phyloP scores from a whole-genome alignment of 148 eudicot species.

The Rhododendron molle region DNA sequence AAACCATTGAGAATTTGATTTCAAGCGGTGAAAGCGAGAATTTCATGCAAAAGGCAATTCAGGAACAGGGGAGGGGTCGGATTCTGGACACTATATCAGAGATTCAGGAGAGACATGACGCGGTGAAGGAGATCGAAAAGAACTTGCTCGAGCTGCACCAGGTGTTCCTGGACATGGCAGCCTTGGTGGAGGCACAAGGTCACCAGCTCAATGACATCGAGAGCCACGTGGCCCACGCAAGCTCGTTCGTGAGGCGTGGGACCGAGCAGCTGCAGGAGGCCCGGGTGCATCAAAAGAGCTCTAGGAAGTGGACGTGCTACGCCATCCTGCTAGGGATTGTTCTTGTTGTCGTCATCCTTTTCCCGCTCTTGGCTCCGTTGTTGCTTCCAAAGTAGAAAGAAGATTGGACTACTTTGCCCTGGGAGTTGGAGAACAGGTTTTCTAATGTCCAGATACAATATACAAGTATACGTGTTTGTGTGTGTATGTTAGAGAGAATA shows the following conservation, averaged over 20 bases:
- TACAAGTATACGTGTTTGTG: not conserved
- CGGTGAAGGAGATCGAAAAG: constrained; percentile 19
- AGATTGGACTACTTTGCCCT: not conserved
- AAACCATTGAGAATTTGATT: constrained; percentile 15
- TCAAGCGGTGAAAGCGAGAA: constrained; percentile 14
- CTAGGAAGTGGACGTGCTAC: constrained; percentile 18
- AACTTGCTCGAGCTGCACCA: constrained; percentile 19
- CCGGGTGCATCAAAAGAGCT: constrained; percentile 12
- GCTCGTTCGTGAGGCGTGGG: constrained; percentile 24
- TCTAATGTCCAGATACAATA: not conserved
- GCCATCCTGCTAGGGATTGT: not conserved
- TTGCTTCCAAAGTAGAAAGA: not conserved
- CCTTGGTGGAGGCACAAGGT: constrained; percentile 23
- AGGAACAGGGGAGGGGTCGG: constrained; percentile 18
- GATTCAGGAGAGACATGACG: constrained; percentile 19
- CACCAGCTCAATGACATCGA: constrained; percentile 17
- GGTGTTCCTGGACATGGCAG: constrained; percentile 25
- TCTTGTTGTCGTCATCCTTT: not conserved
- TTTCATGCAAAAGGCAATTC: constrained; percentile 16
- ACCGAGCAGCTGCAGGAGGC: constrained; percentile 20
- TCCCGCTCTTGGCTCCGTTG: not conserved
- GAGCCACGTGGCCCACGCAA: constrained; percentile 22
- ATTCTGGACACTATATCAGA: constrained; percentile 15
- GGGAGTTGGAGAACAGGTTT: not conserved
- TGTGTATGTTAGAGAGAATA: not conserved